Evolutionary conservation across 768 basidiomycete genomes (phyloP).

Genomic region (Heimioporus sp.): DNA sequence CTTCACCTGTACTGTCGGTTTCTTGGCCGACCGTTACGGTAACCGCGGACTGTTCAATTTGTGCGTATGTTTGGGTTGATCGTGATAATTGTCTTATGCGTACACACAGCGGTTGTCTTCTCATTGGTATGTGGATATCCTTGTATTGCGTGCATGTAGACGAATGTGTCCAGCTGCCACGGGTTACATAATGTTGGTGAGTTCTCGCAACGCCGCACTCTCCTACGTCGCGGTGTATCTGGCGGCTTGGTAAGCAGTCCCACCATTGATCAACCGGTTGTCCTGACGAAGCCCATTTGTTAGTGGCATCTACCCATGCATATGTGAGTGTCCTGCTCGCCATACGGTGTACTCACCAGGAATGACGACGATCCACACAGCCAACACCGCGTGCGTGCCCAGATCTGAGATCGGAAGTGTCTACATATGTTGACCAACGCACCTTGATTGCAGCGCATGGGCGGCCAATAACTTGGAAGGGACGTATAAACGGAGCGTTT

Average conservation of each 20-base stretch:
- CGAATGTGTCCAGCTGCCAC: conserved; percentile 38
- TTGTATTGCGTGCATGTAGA: not conserved
- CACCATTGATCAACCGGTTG: not conserved
- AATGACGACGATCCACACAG: conserved; percentile 29
- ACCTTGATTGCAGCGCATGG: conserved; percentile 37
- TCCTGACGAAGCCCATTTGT: not conserved
- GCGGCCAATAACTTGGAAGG: conserved; percentile 74
- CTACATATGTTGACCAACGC: too few relatives aligned
- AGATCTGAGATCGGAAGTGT: not conserved
- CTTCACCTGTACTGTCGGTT: conserved; percentile 63
- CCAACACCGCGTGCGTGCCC: conserved; percentile 53
- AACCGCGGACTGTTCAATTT: conserved; percentile 63
- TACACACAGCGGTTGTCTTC: conserved; percentile 22
- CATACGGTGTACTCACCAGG: not conserved
- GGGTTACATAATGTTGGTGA: conserved; percentile 71
- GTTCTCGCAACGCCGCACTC: conserved; percentile 57
- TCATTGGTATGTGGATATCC: conserved; percentile 19
- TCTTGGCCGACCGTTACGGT: conserved; percentile 57
- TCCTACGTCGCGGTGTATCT: conserved; percentile 74
- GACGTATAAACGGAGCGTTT: conserved; percentile 71
- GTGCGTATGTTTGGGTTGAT: conserved; percentile 33
- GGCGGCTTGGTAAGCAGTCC: conserved; percentile 55
- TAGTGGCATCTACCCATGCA: conserved; percentile 73
- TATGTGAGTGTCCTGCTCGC: conserved; percentile 45
- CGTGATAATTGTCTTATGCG: not conserved